Base-by-base conservation (phyloP, 257 asterid species). In the Solanum appendiculatum region DNA sequence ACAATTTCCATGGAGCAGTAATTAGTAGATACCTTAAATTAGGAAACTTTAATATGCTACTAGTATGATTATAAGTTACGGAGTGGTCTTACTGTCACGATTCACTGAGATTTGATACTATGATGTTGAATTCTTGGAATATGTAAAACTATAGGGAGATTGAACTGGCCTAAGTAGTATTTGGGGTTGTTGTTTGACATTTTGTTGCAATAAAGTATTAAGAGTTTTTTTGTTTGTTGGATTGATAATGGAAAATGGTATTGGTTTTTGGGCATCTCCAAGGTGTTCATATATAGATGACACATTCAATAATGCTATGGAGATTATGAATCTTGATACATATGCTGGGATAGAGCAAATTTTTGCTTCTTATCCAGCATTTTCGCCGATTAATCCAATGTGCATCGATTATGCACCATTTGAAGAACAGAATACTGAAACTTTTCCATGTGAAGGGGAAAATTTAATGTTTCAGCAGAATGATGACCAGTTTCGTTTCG, bases 241-340 rank as follows among this genome's bases (percentile, higher is more conserved):
- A 56, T 18, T 13, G 63, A n/a, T 13, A 54, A 56, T 29, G 58
- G 80, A 69, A 86, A 85, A 93, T 86, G 84, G 91, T 36, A n/a
- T 83, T 54, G 87, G 87, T 14, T 89, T 78, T 87, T 91, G 91
- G 91, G 72, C 91, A 82, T 82, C 90, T n/a, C 88, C 92, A 36
- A 75, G 51, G 31, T 68, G 88, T 86, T 82, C 93, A 54, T 88
- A 48, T 85, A 23, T 87, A 83, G 98, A 92, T 82, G 95, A 94
- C 46, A n/a, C n/a, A n/a, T n/a, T n/a, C n/a, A n/a, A n/a, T n/a
- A 91, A 83, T 77, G 89, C 83, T 72, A 89, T 88, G 15, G 98
- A 95, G 27, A 82, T 91, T 72, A 91, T 94, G 92, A 93, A 89
- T 86, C 92, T 94, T 10, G 98, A 96, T 82, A 48, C 89, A 9